Conservation (phyloP, 805 yeast species). For the Candida stauntonica region DNA sequence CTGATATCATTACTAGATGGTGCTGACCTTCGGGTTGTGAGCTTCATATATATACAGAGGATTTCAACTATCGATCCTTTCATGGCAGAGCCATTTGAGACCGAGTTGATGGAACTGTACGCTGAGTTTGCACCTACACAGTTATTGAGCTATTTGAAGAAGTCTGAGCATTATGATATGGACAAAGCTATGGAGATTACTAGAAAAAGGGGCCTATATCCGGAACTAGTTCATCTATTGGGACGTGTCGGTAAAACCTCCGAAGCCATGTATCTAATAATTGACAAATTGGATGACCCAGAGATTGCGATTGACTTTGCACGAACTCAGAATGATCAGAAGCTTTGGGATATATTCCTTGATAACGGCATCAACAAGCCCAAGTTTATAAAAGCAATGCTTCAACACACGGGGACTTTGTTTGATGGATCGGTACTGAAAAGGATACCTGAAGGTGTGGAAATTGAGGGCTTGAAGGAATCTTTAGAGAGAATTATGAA, state of each 20-base stretch:
- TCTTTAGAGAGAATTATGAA: conserved; percentile 58
- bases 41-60: conserved; percentile 61
- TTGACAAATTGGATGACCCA: conserved; percentile 75
- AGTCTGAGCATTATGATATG: conserved; percentile 59
- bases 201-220: conserved; percentile 44
- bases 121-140: conserved; percentile 53
- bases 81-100: conserved; percentile 53
- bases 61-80: conserved; percentile 54
- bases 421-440: conserved; percentile 66
- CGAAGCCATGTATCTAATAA: conserved; percentile 71
- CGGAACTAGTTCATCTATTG: conserved; percentile 76
- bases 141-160: conserved; percentile 58
- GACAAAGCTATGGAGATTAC: conserved; percentile 68
- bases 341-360: conserved; percentile 72
- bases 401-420: conserved; percentile 62
- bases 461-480: conserved; percentile 59
- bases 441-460: conserved; percentile 56
- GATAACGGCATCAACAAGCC: conserved; percentile 70
- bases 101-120: conserved; percentile 60
- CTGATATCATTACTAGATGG: conserved; percentile 45
- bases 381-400: conserved; percentile 66
- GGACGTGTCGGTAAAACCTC: conserved; percentile 79
- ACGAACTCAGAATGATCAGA: conserved; percentile 37
- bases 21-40: conserved; percentile 41
- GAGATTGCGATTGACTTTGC: conserved; percentile 79